phyloP scores from a whole-genome alignment of 345 rosid genomes.

The Euphorbia peplus region DNA sequence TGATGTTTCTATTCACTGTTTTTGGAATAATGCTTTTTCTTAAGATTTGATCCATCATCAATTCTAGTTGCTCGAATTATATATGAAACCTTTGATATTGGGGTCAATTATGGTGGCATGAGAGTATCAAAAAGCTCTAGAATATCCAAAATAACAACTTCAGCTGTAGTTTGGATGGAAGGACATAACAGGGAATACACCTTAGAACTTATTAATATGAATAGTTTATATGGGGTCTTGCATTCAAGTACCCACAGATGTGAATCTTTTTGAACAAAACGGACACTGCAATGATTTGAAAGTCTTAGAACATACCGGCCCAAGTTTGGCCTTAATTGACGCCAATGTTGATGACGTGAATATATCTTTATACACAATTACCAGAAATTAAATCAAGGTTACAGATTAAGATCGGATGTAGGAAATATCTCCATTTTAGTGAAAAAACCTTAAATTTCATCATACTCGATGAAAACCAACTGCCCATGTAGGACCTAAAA shows the following conservation, averaged over 20 bases:
- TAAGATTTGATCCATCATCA: neutral
- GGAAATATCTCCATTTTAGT: neutral
- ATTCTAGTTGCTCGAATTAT: neutral
- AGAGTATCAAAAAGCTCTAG: neutral
- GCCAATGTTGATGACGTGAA: neutral
- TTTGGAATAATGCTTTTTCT: too few relatives aligned
- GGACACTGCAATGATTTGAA: neutral
- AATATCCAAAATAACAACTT: neutral
- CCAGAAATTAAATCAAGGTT: neutral
- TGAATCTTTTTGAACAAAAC: neutral
- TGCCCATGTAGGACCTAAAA: neutral
- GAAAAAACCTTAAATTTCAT: neutral
- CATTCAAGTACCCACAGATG: neutral
- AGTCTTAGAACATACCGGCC: neutral
- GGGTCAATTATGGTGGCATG: neutral
- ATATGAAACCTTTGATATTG: neutral
- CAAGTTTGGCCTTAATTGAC: neutral
- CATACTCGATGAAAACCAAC: neutral
- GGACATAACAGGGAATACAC: neutral
- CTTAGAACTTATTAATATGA: neutral
- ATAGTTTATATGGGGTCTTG: neutral
- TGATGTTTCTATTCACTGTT: neutral
- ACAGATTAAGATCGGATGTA: neutral
- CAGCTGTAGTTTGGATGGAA: neutral
- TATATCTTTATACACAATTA: neutral